Evolutionary conservation across 768 basidiomycete species (phyloP), one percentile per base, ranked within the genome.

Genomic region (Dendrothele bispora): DNA sequence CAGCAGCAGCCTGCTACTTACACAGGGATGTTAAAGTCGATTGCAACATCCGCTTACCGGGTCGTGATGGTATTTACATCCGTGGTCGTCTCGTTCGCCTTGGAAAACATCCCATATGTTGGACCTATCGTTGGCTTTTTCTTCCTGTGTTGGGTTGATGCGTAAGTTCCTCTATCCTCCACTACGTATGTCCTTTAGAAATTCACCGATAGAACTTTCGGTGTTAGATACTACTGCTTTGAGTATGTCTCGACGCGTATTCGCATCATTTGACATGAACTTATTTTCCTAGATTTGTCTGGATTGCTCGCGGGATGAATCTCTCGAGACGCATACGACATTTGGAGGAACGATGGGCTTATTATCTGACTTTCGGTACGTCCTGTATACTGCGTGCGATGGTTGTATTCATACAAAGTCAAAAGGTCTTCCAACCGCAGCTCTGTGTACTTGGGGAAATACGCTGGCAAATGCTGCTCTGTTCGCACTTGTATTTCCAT

Each of bases 291-390:
- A 90, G 89, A 59, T 91, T 87, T 59, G 75, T 86, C 17, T 91
- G 88, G 88, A 80, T 86, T 38, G 79, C 88, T 7, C 80, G 84
- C 12, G 88, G 88, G 2, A 57, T 84, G 52, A 84, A 86, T 11
- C 69, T 91, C 11, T 76, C 88, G 2, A 68, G 78, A 12, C 72
- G 90, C 46, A 79, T 92, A 38, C 70, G 83, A 39, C 79, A 87
- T 60, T 69, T 93, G 17, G 92, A 95, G 66, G 89, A 92, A 64
- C 79, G 91, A 34, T 95, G 92, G 92, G 79, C 86, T 2, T 95
- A 94, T 66, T 91, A 84, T 60, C 76, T 92, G 49, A 86, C 86
- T 4, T 95, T 92, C 53, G 92, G 92, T 77, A 42, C 27, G 72
- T 58, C 14, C n/a, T n/a, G n/a, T n/a, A n/a, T n/a, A n/a, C n/a